Evolutionary conservation across 169 alveolate species (phyloP), one percentile per base, ranked within the genome.

Genomic region (Cyclospora cayetanensis): DNA sequence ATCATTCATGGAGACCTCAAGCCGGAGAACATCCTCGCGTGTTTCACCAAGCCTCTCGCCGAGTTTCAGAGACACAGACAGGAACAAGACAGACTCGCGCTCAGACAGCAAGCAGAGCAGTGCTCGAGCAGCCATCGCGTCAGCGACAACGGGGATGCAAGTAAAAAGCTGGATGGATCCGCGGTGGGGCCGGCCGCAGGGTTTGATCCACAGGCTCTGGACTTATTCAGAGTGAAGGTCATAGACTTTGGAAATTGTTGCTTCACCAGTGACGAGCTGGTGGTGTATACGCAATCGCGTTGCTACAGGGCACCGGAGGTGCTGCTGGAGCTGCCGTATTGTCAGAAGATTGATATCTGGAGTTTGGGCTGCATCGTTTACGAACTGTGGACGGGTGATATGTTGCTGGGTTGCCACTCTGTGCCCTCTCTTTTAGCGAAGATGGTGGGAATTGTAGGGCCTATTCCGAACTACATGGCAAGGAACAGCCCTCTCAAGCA

Each of bases 231-330:
- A 89, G 97, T 98, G 76, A 99, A 98, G 96, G 96, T 99, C 42
- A 98, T 98, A 42, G 99, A 99, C 93, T 99, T 98, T 93, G 99
- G 99, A 18, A 97, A 99, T 41, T 93, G 98, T 70, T 97, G 99
- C 95, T 98, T 96, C 90, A 96, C 97, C n/a, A 97, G 97, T 92
- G 99, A 99, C 90, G 96, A 97, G 72, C 94, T 98, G 70, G 95
- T 96, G 87, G 95, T 97, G 86, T 99, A 99, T 94, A 97, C 99
- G 11, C 99, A 99, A 95, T 97, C 99, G 52, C 94, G 99, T 80
- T 96, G 98, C 34, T 98, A 99, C 94, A 93, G 99, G 76, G 99
- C 99, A 3, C 99, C 99, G n/a, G 99, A 98, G 95, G 99, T 96
- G 74, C 96, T 98, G 63, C 96, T 99, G 86, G 99, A 99, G 68